These are phyloP conservation scores for Salix purpurea DNA, from an alignment of 345 rosid genomes.

Conservation along the genomic window DNA sequence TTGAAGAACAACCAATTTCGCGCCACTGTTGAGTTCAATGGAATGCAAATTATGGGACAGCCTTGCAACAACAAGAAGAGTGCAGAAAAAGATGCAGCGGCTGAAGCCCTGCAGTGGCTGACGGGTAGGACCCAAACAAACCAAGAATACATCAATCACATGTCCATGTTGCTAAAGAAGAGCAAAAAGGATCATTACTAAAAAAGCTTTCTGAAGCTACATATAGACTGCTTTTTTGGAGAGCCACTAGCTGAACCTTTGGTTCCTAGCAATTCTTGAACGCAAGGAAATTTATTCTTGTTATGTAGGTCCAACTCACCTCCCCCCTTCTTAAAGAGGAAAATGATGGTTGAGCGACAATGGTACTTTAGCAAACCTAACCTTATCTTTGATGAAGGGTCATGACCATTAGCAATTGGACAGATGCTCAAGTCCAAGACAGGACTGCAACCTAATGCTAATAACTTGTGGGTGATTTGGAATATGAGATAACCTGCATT, in stretches of 20 bases:
- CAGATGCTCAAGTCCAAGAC: not conserved
- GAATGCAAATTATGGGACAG: conserved; percentile 66
- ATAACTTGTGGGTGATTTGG: not conserved
- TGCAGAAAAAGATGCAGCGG: conserved; percentile 96
- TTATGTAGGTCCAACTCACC: not conserved
- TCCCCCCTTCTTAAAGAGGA: not conserved
- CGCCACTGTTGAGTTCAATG: conserved; percentile 72
- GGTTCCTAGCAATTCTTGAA: not conserved
- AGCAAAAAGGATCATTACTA: conserved; percentile 60
- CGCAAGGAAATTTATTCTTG: not conserved
- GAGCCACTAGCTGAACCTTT: not conserved
- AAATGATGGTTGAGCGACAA: not conserved
- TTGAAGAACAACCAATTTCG: conserved; percentile 63
- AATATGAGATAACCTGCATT: not conserved
- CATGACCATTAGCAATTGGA: not conserved
- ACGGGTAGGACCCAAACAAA: conserved; percentile 48
- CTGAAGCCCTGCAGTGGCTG: conserved; percentile 82
- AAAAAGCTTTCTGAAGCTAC: conserved; percentile 3
- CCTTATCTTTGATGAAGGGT: not conserved
- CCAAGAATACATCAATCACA: conserved; percentile 46
- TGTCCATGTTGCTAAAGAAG: conserved; percentile 70
- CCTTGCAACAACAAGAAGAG: conserved; percentile 84
- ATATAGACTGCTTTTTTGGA: not conserved
- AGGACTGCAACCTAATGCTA: not conserved
- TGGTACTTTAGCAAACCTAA: not conserved